phyloP scores from a whole-genome alignment of 2,329 filamentous ascomycete genomes.

The Penicillium sumatraense region DNA sequence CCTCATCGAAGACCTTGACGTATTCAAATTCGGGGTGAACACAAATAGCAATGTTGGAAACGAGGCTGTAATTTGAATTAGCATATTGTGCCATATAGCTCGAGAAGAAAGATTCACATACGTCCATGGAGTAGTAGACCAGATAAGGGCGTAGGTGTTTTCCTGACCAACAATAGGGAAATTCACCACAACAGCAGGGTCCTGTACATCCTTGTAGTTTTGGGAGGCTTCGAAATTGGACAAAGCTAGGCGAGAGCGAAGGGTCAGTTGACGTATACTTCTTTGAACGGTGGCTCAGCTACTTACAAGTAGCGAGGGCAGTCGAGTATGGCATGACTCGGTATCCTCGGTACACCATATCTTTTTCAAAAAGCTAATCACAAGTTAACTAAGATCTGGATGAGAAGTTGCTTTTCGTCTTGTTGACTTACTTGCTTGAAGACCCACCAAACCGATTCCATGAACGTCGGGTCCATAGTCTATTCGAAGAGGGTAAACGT shows the following conservation, averaged over 20 bases:
- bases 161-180: constrained; percentile 83
- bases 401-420: constrained; percentile 60
- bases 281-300: background rate
- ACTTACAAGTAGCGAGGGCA: constrained; percentile 69
- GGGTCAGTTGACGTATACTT: background rate
- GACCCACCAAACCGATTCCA: constrained; percentile 89
- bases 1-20: constrained; percentile 82
- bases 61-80: constrained; percentile 49
- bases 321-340: constrained; percentile 96
- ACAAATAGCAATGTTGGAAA: constrained; percentile 77
- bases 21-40: constrained; percentile 85
- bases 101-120: background rate
- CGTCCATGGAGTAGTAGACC: constrained; percentile 91
- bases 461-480: constrained; percentile 94
- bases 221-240: constrained; percentile 88
- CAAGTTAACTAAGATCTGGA: constrained; percentile 52
- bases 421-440: constrained; percentile 6
- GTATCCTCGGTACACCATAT: constrained; percentile 85
- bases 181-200: constrained; percentile 85
- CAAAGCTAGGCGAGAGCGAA: constrained; percentile 57
- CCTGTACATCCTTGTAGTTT: constrained; percentile 91
- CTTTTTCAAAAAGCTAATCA: constrained; percentile 78
- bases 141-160: constrained; percentile 76
- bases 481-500: constrained; percentile 33
- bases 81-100: background rate